A percentile compares a stretch with the other conserved stretches of the same genome.
Conservation (phyloP, 2,329 filamentous ascomycete genomes). For the Penicillium sp. region DNA sequence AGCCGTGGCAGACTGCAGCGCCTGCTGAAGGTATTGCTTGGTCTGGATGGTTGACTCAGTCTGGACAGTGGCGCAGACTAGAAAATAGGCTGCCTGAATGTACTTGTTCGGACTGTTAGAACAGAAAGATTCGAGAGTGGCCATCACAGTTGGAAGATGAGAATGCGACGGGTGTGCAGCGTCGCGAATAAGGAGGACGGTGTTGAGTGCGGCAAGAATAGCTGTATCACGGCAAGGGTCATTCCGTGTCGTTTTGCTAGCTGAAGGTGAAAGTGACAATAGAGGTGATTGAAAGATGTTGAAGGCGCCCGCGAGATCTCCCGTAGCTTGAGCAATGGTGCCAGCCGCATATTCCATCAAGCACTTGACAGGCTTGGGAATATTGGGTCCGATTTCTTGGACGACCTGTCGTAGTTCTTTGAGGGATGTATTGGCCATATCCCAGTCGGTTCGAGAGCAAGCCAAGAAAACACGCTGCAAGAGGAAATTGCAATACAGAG, state of each 20-base stretch:
- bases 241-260: conserved; percentile 40
- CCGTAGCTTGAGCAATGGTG: conserved; percentile 74
- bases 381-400: conserved; percentile 44
- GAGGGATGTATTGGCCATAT: conserved; percentile 60
- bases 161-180: conserved; percentile 58
- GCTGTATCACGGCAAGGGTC: conserved; percentile 64
- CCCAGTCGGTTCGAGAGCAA: conserved; percentile 71
- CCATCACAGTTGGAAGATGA: conserved; percentile 62
- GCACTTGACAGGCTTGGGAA: conserved; percentile 48
- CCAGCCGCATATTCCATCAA: conserved; percentile 72
- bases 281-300: conserved; percentile 63
- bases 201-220: conserved; percentile 65
- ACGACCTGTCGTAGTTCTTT: conserved; percentile 53
- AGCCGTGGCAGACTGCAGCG: conserved; percentile 68
- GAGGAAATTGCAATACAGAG: conserved; percentile 68
- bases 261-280: conserved; percentile 55
- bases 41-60: conserved; percentile 70
- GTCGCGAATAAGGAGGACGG: conserved; percentile 71
- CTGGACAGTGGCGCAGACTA: conserved; percentile 70
- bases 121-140: conserved; percentile 68
- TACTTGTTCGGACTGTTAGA: conserved; percentile 69
- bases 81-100: conserved; percentile 74
- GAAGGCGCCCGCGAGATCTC: conserved; percentile 69
- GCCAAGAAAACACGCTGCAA: conserved; percentile 70
- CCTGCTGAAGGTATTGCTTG: conserved; percentile 74